Evolutionary conservation across 2,329 filamentous ascomycete genomes (phyloP), one percentile per base, ranked within the genome.

Genomic region (Colletotrichum somersetense): DNA sequence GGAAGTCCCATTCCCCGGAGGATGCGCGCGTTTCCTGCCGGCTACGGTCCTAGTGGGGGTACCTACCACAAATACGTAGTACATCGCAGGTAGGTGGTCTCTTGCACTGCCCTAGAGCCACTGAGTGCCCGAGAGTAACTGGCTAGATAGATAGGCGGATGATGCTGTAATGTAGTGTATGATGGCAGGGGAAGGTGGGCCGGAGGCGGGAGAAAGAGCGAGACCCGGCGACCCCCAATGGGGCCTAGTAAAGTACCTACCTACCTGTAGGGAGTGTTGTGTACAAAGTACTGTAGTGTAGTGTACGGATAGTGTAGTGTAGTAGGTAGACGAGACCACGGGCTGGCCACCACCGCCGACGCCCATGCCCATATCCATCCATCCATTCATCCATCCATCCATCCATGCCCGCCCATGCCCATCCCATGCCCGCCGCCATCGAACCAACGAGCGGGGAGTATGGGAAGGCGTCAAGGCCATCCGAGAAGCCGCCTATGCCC

Each of bases 61-160:
- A 14, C 48, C 61, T 53, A 12, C 23, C 4, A 30, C 30, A 30
- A 4, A 30, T 30, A 30, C 30, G 30, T 30, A 5, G 30, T 30
- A 30, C 30, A 30, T 30, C 30, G 3, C 30, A 30, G 30, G 30
- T 30, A 30, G 30, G 30, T 30, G 30, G 30, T 40, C 12, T 62
- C 57, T 48, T 70, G 70, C 66, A 72, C 70, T 72, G 70, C 70
- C 70, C 55, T 40, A 23, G 53, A 64, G 53, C 59, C 65, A 56
- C 48, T 67, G 46, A 23, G 11, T 14, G 12, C 38, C 30, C 30
- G 30, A 30, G 30, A 30, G 30, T 40, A 14, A 42, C 40, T 16
- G 40, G 30, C 30, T 30, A 30, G 30, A 4, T 30, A 30, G 40
- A 23, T 33, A n/a, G 61, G 61, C 23, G 35, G 30, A 38, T 56